phyloP scores from a whole-genome alignment of 768 basidiomycete genomes.

The Piloderma croceum region DNA sequence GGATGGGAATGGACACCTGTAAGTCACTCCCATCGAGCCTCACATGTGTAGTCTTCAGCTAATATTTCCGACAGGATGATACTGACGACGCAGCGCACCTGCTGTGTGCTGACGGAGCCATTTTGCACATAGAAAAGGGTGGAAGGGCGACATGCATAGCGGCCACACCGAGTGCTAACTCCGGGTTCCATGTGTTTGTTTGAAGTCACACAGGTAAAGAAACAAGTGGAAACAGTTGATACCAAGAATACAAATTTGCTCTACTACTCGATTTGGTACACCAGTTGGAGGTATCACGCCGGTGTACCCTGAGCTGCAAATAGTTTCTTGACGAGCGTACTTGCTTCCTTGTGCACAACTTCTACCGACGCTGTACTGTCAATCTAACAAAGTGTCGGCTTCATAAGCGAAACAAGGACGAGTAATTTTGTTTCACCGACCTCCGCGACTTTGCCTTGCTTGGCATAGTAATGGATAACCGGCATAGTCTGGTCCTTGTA shows the following conservation, averaged over 20 bases:
- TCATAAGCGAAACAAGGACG: constrained; percentile 1
- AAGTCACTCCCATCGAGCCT: constrained; percentile 25
- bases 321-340: constrained; percentile 46
- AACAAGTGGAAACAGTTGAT: too few relatives aligned
- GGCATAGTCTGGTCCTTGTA: constrained; percentile 89
- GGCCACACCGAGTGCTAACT: constrained; percentile 27
- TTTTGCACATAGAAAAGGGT: constrained; percentile 54
- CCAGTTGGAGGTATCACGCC: too few relatives aligned
- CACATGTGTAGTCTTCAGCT: too few relatives aligned
- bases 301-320: constrained; percentile 22
- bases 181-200: constrained; percentile 44
- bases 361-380: constrained; percentile 66
- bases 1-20: constrained; percentile 90
- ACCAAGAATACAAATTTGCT: too few relatives aligned
- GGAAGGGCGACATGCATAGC: constrained; percentile 53
- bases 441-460: constrained; percentile 68
- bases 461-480: constrained; percentile 79
- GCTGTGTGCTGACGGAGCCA: constrained; percentile 75
- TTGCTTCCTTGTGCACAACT: constrained; percentile 61
- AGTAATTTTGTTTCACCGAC: constrained; percentile 40
- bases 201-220: too few relatives aligned
- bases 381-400: constrained; percentile 46
- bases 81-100: constrained; percentile 59
- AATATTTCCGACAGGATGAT: constrained; percentile 40
- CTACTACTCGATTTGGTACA: too few relatives aligned